Evolutionary conservation across 1,139 yeast genomes (phyloP).

Genomic region (Candida sanyaensis): DNA sequence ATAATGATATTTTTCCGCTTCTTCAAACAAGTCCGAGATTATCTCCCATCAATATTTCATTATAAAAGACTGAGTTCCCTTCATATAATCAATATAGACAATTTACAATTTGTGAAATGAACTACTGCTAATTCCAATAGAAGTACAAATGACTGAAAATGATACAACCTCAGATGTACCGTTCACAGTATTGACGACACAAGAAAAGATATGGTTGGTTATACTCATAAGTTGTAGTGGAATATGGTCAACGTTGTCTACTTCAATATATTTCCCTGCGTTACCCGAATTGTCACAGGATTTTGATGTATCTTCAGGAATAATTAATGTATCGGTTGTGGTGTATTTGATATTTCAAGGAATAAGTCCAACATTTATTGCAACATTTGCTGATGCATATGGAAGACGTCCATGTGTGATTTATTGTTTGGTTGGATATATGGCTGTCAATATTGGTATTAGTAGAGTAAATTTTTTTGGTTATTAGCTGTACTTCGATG

Average conservation of each 20-base stretch:
- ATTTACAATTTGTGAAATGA: too few relatives aligned
- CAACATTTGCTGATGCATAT: slow-evolving; percentile 62
- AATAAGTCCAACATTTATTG: slow-evolving; percentile 62
- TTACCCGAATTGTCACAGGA: slow-evolving; percentile 52
- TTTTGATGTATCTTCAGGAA: slow-evolving; percentile 55
- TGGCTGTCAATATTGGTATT: slow-evolving; percentile 26
- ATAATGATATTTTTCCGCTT: too few relatives aligned
- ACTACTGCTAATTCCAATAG: too few relatives aligned
- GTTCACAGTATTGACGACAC: slow-evolving; percentile 12
- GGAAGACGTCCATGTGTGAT: slow-evolving; percentile 72
- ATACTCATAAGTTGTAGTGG: slow-evolving; percentile 32
- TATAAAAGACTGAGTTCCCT: too few relatives aligned
- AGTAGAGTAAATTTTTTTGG: slow-evolving; percentile 27
- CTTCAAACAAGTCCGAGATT: too few relatives aligned
- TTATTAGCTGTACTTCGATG: slow-evolving; percentile 43
- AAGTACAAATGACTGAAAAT: too few relatives aligned
- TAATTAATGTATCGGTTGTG: slow-evolving; percentile 68
- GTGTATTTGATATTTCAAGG: slow-evolving; percentile 75
- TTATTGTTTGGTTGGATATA: slow-evolving; percentile 37
- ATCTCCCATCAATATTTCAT: too few relatives aligned
- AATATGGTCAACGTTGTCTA: slow-evolving; percentile 63
- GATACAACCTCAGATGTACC: not conserved
- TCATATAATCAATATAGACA: too few relatives aligned
- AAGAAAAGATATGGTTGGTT: slow-evolving; percentile 23
- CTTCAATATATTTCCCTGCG: slow-evolving; percentile 76